These are phyloP conservation scores for Microbotryomycetes sp. DNA, from an alignment of 1,284 basidiomycete species.

Conservation along the genomic window DNA sequence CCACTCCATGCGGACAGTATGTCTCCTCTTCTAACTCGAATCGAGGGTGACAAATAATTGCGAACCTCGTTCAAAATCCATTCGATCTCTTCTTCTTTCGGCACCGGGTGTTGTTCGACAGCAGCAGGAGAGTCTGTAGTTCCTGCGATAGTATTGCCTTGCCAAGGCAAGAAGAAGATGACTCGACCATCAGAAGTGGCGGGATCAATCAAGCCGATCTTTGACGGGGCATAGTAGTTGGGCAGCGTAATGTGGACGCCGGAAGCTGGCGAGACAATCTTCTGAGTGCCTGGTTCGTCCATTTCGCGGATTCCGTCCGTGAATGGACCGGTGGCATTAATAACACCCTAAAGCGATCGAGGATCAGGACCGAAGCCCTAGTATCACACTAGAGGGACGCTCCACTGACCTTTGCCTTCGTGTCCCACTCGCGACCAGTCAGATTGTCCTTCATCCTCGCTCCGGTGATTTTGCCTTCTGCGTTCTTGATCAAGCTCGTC, in stretches of 20 bases:
- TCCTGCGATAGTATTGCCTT: slow-evolving; percentile 94
- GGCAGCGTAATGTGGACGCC: slow-evolving; percentile 96
- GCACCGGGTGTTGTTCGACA: slow-evolving; percentile 71
- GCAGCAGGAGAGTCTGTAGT: slow-evolving; percentile 82
- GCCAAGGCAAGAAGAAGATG: slow-evolving; percentile 98
- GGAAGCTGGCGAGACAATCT: slow-evolving; percentile 86
- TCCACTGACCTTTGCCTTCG: slow-evolving; percentile 63
- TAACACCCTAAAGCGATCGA: too few relatives aligned
- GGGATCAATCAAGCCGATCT: slow-evolving; percentile 93
- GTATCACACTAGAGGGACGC: not conserved
- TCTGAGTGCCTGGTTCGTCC: slow-evolving; percentile 70
- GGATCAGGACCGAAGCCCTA: too few relatives aligned
- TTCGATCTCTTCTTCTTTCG: slow-evolving; percentile 87
- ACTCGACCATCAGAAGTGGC: slow-evolving; percentile 93
- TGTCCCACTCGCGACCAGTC: slow-evolving; percentile 72
- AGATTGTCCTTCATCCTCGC: slow-evolving; percentile 74
- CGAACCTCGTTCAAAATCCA: slow-evolving; percentile 92
- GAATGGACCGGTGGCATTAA: slow-evolving; percentile 97
- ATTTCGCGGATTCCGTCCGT: slow-evolving; percentile 77
- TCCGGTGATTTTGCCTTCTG: slow-evolving; percentile 52
- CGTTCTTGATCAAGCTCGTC: slow-evolving; percentile 61
- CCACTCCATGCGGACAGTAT: slow-evolving; percentile 95
- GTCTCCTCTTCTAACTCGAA: slow-evolving; percentile 90
- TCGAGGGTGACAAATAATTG: slow-evolving; percentile 81
- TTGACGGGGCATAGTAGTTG: slow-evolving; percentile 90